Evolutionary conservation across 305 asterid species (phyloP).

Genomic region (Rubia tinctorum): DNA sequence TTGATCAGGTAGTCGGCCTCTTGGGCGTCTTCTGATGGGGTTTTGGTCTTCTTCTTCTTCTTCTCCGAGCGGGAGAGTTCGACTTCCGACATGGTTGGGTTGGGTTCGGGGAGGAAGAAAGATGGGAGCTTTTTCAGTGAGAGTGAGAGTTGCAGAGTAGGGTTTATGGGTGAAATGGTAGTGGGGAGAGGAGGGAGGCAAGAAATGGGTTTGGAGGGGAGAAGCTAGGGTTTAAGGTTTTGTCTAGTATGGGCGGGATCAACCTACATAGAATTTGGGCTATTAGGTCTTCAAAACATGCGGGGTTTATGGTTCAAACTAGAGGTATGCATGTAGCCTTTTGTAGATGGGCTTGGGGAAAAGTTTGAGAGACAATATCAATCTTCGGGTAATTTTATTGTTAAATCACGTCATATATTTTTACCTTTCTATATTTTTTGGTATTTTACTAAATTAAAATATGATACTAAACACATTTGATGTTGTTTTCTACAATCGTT

Average conservation of each 20-base stretch:
- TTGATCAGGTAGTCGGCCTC: conserved; percentile 62
- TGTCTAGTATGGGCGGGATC: not conserved
- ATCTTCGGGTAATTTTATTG: no score
- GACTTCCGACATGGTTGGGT: conserved; percentile 60
- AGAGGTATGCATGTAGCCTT: no score
- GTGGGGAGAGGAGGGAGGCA: conserved; percentile 2
- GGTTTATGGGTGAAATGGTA: not conserved
- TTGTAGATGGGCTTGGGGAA: not conserved
- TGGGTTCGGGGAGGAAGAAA: not conserved
- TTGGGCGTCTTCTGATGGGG: conserved; percentile 15
- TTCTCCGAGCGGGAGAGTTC: conserved; percentile 60
- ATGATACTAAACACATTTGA: no score
- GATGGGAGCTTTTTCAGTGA: not conserved
- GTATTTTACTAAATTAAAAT: no score
- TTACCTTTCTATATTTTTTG: no score
- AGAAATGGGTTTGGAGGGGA: not conserved
- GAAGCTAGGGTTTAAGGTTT: conserved; percentile 8
- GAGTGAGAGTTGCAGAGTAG: not conserved
- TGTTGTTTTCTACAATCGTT: no score
- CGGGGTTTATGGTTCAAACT: not conserved
- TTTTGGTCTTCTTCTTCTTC: conserved; percentile 71
- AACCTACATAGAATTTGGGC: not conserved
- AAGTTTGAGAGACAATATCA: no score
- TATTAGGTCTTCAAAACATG: conserved; percentile 24
- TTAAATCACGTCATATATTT: no score